A percentile compares a stretch with the other conserved stretches of the same genome.
Evolutionary conservation across 257 asterid species (phyloP).

Genomic region (Dorcoceras hygrometricum): DNA sequence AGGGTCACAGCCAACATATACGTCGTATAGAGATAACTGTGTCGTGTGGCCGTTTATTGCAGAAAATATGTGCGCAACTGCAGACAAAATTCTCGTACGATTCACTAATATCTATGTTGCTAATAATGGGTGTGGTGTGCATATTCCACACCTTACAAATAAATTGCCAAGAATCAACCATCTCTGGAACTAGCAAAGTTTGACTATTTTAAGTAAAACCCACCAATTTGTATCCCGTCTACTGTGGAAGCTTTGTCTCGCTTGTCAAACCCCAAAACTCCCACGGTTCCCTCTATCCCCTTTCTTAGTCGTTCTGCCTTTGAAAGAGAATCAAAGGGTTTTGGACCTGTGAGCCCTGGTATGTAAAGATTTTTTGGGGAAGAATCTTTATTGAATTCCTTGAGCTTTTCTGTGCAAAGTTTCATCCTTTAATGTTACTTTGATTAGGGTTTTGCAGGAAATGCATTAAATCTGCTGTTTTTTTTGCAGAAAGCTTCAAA

Average conservation of each 20-base stretch:
- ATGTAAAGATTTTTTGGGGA: slow-evolving; percentile 16
- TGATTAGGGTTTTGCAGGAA: slow-evolving; percentile 3
- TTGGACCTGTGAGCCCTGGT: slow-evolving; percentile 13
- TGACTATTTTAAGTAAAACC: slow-evolving; percentile 21
- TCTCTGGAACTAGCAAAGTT: slow-evolving; percentile 30
- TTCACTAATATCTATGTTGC: background rate
- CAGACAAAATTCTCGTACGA: slow-evolving; percentile 8
- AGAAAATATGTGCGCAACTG: background rate
- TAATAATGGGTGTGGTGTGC: background rate
- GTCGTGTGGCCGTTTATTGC: slow-evolving; percentile 12
- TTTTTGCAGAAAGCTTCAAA: background rate
- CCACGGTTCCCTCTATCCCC: background rate
- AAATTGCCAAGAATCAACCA: slow-evolving; percentile 2
- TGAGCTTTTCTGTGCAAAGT: background rate
- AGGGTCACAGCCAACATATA: no score
- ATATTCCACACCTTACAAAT: background rate
- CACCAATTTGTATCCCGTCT: slow-evolving; percentile 4
- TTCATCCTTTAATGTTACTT: background rate
- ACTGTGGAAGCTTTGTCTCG: background rate
- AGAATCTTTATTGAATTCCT: slow-evolving; percentile 19
- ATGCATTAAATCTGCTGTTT: background rate
- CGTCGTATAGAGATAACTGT: no score
- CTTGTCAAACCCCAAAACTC: slow-evolving; percentile 22
- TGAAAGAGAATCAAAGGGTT: slow-evolving; percentile 28
- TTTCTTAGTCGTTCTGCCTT: slow-evolving; percentile 6